Evolutionary conservation across 2,329 filamentous ascomycete genomes (phyloP).

Genomic region (Colletotrichum sp.): DNA sequence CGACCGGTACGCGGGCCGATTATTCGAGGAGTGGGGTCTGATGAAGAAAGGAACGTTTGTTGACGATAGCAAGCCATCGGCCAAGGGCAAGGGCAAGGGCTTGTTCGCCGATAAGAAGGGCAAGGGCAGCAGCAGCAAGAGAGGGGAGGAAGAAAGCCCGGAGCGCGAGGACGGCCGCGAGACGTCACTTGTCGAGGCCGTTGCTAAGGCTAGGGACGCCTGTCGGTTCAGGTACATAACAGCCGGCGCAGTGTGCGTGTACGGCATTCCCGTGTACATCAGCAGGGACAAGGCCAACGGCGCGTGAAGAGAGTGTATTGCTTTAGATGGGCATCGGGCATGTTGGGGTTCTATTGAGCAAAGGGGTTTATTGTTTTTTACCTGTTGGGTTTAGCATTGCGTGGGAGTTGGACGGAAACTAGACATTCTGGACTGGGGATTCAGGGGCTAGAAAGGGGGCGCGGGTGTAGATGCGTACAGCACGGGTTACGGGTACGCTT

Average conservation of each 20-base stretch:
- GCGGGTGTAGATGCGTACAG: neutral
- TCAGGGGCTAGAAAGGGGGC: neutral
- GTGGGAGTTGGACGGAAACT: neutral
- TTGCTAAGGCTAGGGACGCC: constrained; percentile 74
- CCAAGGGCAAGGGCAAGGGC: constrained; percentile 28
- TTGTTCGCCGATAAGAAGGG: constrained; percentile 26
- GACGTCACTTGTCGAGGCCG: constrained; percentile 77
- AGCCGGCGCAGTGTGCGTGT: constrained; percentile 90
- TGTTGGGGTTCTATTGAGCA: neutral
- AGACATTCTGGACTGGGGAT: neutral
- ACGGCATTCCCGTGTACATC: constrained; percentile 92
- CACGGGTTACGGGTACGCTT: neutral
- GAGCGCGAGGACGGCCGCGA: constrained; percentile 33
- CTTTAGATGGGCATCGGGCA: neutral
- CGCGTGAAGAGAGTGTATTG: neutral
- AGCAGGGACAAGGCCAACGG: constrained; percentile 29
- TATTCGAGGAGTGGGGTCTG: constrained; percentile 89
- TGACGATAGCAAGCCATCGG: constrained; percentile 14
- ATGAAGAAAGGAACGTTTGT: constrained; percentile 52
- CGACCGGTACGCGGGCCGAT: constrained; percentile 82
- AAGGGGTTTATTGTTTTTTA: neutral
- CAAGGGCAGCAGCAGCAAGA: constrained; percentile 33
- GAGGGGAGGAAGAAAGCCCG: constrained; percentile 26
- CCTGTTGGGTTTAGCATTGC: neutral
- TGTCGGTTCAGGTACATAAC: constrained; percentile 92